These are phyloP conservation scores for Boletellus ananiceps DNA, from an alignment of 768 basidiomycete species.

Conservation along the genomic window DNA sequence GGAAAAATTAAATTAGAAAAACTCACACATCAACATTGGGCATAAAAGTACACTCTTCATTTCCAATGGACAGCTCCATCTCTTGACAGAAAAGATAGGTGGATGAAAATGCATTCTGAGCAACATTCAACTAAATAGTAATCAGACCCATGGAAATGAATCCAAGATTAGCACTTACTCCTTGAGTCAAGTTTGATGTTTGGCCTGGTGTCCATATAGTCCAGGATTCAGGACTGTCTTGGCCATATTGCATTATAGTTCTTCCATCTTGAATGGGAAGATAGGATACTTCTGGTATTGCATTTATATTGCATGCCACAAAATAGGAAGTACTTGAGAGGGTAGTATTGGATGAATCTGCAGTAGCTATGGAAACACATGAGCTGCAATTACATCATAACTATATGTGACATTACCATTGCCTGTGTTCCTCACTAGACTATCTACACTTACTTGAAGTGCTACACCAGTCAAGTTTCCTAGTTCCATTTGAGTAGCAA, in stretches of 20 bases:
- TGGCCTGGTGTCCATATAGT: conserved; percentile 4
- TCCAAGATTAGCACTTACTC: neutral
- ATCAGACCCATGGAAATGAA: neutral
- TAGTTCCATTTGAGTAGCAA: neutral
- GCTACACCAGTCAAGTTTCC: neutral
- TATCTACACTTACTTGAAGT: neutral
- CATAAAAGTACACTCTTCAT: neutral
- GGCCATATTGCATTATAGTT: neutral
- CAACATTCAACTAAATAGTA: neutral
- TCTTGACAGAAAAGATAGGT: neutral
- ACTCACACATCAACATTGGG: neutral
- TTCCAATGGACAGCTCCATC: neutral
- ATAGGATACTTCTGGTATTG: neutral
- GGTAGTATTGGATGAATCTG: too few species aligned
- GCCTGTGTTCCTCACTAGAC: neutral
- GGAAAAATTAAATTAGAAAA: neutral
- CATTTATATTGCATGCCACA: conserved; percentile 7
- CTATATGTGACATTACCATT: neutral
- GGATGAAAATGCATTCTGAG: neutral
- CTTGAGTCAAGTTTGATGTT: neutral
- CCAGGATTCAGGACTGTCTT: neutral
- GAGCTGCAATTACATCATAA: too few species aligned
- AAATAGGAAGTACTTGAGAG: neutral
- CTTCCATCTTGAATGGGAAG: conserved; percentile 4
- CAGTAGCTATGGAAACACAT: too few species aligned